Percentiles rank a stretch among this genome's conserved stretches.
These are phyloP conservation scores for Ramaria rubella DNA, from an alignment of 768 basidiomycete species.

Conservation along the genomic window DNA sequence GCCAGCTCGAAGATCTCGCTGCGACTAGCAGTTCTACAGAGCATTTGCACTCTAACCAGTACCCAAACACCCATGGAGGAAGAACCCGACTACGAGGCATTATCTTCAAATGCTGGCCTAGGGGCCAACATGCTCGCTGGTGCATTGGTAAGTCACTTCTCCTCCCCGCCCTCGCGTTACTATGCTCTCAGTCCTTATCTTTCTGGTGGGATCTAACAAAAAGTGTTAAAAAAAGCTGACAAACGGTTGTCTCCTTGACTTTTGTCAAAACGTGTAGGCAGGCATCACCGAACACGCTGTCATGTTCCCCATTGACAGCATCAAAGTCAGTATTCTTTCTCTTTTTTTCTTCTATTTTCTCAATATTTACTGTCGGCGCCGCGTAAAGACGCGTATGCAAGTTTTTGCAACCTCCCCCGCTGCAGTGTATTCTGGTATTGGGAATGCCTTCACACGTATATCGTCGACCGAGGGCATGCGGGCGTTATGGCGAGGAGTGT, in stretches of 20 bases:
- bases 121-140: constrained; percentile 95
- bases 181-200: background rate
- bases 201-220: background rate
- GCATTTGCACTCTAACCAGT: background rate
- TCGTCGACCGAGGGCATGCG: constrained; percentile 90
- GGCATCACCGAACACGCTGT: constrained; percentile 99
- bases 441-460: constrained; percentile 87
- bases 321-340: constrained; percentile 62
- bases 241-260: background rate
- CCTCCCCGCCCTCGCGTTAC: background rate
- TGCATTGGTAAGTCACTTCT: constrained; percentile 65
- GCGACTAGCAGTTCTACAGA: background rate
- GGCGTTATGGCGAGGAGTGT: constrained; percentile 92
- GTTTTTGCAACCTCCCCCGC: constrained; percentile 83
- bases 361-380: background rate
- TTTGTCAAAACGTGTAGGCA: constrained; percentile 48
- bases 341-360: background rate
- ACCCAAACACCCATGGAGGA: constrained; percentile 28
- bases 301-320: constrained; percentile 98
- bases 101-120: constrained; percentile 74
- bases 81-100: constrained; percentile 57
- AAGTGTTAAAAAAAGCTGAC: background rate
- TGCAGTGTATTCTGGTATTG: constrained; percentile 83
- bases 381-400: constrained; percentile 92
- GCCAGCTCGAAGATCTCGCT: background rate